Evolutionary conservation across 2,329 filamentous ascomycete species (phyloP).

Genomic region (Apiospora sp.): DNA sequence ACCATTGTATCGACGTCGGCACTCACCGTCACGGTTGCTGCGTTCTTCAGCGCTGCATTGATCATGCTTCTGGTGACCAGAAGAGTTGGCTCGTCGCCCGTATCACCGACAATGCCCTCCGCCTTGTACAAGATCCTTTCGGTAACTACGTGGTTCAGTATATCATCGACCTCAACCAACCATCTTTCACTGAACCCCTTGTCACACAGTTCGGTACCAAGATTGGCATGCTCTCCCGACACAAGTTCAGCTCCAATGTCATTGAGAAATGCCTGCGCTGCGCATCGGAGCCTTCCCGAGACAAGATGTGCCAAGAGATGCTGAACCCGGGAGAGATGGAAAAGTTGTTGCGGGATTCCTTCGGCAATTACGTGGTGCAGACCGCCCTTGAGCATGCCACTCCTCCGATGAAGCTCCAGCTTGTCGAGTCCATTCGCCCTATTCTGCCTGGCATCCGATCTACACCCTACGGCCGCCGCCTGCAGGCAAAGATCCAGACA

Average conservation of each 20-base stretch:
- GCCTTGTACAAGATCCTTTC: constrained; percentile 94
- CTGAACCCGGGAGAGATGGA: constrained; percentile 79
- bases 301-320: constrained; percentile 87
- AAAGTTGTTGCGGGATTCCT: constrained; percentile 87
- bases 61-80: constrained; percentile 90
- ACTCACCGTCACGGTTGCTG: constrained; percentile 98
- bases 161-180: constrained; percentile 92
- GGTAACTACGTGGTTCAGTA: constrained; percentile 99
- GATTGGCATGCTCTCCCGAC: constrained; percentile 80
- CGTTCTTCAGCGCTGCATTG: constrained; percentile 96
- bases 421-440: constrained; percentile 87
- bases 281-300: constrained; percentile 76
- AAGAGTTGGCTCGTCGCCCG: constrained; percentile 85
- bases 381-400: constrained; percentile 90
- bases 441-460: constrained; percentile 85
- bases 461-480: constrained; percentile 93
- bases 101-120: constrained; percentile 88
- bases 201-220: constrained; percentile 80
- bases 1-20: constrained; percentile 86
- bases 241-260: constrained; percentile 99
- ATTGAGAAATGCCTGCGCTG: constrained; percentile 96
- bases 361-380: constrained; percentile 98
- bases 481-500: constrained; percentile 83
- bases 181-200: constrained; percentile 86
- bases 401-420: constrained; percentile 71